These are phyloP conservation scores for Parathielavia hyrcaniae DNA, from an alignment of 495 filamentous ascomycete species.

Conservation along the genomic window DNA sequence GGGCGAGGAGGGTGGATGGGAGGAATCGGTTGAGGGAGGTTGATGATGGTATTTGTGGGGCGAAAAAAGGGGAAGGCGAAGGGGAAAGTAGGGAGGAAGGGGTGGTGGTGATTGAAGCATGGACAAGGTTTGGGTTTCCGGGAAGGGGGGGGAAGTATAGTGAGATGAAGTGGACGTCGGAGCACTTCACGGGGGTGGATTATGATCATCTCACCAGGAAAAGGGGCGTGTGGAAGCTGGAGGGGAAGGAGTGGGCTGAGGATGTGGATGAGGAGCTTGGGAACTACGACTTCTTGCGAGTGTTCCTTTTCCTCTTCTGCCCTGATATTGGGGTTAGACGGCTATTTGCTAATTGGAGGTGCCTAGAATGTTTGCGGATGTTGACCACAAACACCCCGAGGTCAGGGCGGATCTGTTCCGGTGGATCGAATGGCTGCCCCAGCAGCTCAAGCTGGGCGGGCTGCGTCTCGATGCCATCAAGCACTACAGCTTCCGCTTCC, in stretches of 20 bases:
- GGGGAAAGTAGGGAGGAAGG: conserved; percentile 36
- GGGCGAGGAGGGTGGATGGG: conserved; percentile 54
- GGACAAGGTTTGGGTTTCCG: conserved; percentile 62
- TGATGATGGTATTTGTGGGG: too few species aligned
- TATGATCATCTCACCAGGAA: conserved; percentile 52
- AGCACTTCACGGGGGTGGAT: conserved; percentile 67
- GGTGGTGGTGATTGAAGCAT: conserved; percentile 58
- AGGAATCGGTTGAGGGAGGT: conserved; percentile 52
- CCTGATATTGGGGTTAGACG: too few species aligned
- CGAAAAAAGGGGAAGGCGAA: too few species aligned
- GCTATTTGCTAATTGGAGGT: background rate
- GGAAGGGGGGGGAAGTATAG: conserved; percentile 56
- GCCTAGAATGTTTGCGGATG: conserved; percentile 56
- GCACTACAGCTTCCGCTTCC: conserved; percentile 64
- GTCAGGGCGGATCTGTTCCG: conserved; percentile 56
- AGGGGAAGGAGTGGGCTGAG: conserved; percentile 53
- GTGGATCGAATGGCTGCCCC: conserved; percentile 63
- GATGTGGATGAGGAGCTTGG: conserved; percentile 63
- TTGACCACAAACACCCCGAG: conserved; percentile 63
- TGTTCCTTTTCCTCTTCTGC: background rate
- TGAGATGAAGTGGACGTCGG: conserved; percentile 55
- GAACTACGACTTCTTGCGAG: conserved; percentile 58
- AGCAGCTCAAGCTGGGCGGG: conserved; percentile 54
- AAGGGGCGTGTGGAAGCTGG: conserved; percentile 62
- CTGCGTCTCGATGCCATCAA: conserved; percentile 70